Percentiles rank a stretch among this genome's conserved stretches.
phyloP scores from a whole-genome alignment of 371 early-diverging fungal genomes.

The Basidiobolus meristosporus region DNA sequence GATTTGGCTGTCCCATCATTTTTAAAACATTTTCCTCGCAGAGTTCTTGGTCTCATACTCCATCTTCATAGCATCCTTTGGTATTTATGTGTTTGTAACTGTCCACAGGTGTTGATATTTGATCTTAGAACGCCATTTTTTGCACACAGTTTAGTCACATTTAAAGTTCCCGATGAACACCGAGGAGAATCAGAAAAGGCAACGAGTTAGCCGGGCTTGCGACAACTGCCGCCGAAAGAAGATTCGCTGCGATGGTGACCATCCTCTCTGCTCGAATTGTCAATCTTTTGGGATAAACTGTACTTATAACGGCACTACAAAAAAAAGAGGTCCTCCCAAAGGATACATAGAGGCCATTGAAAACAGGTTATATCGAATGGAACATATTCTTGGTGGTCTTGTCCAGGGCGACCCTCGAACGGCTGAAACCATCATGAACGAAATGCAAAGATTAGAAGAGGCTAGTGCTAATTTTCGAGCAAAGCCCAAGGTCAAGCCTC shows the following conservation, averaged over 20 bases:
- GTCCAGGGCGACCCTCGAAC: conserved; percentile 9
- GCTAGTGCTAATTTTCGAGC: too few species aligned
- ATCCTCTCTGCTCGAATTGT: conserved; percentile 16
- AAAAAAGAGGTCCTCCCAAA: conserved; percentile 45
- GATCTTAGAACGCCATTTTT: too few species aligned
- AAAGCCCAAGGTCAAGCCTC: too few species aligned
- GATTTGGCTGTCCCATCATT: too few species aligned
- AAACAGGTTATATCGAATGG: conserved; percentile 37
- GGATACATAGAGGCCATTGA: conserved; percentile 54
- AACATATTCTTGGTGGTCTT: conserved; percentile 30
- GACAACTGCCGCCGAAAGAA: conserved; percentile 19
- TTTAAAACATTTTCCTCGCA: too few species aligned
- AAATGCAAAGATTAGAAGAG: too few species aligned
- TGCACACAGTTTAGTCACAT: too few species aligned
- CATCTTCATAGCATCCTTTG: too few species aligned
- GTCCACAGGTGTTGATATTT: too few species aligned
- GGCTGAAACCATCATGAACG: too few species aligned
- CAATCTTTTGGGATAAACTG: conserved; percentile 12
- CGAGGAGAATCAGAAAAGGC: conserved; percentile 6
- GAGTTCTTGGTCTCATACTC: too few species aligned
- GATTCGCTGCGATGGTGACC: conserved; percentile 17
- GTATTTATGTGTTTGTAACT: too few species aligned
- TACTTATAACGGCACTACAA: conserved; percentile 18
- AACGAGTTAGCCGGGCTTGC: conserved; percentile 17
- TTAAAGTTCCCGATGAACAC: conserved; percentile 7